Evolutionary conservation across 2,329 filamentous ascomycete species (phyloP), one percentile per base, ranked within the genome.

Genomic region (Colletotrichum higginsianum): DNA sequence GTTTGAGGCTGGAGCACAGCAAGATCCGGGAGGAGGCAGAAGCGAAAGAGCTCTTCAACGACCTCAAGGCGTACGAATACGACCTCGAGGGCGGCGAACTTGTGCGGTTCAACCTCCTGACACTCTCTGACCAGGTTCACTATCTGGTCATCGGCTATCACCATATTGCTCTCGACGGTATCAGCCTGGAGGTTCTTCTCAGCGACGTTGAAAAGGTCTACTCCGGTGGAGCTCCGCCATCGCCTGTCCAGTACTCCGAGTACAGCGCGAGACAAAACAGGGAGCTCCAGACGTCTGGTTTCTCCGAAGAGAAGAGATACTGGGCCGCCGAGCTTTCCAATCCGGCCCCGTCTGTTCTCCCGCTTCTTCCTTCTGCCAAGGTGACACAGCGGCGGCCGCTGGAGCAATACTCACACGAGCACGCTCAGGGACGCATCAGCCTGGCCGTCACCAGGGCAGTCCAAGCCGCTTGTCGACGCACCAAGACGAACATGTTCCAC

Each of bases 111-210:
- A 18, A 21, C 38, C 46, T 50, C 44, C 44, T 61, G 44, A 35
- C 9, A 6, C n/a, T 21, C 6, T 38, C 44, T 11, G 23, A 50
- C 15, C 16, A 23, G n/a, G 46, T 2, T 30, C 57, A 50, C 30
- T 61, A 50, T 13, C 44, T 61, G 16, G 40, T 64, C 2, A 55
- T 64, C 23, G 52, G 49, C n/a, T 64, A 42, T 21, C 61, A 64
- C 30, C 61, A 64, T 2, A 55, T 64, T 8, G 47, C 21, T 26
- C 23, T 64, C 35, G 49, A 64, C n/a, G 61, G 61, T 9, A 46
- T 64, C 23, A 56, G 49, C 40, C 42, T 53, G 2, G 61, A 56
- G 38, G 52, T 64, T 23, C n/a, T 64, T 8, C 50, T 64, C 35
- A 18, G 18, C 13, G 61, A 64, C 9, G 21, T 64, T n/a, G 16